Conservation (phyloP, 192 early-diverging fungal genomes). For the Pilaira anomala region DNA sequence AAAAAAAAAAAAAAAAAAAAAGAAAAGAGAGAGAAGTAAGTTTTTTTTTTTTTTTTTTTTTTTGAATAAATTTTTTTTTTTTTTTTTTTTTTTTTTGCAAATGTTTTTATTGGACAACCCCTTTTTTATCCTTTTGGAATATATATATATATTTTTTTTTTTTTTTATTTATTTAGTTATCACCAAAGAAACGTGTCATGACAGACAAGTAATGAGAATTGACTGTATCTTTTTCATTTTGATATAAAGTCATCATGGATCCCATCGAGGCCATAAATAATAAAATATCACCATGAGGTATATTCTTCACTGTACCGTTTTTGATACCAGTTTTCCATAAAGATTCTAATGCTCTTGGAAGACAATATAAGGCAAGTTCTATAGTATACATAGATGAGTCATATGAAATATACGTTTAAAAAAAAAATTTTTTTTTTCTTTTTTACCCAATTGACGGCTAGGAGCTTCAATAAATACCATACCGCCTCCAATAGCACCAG, state of each 20-base stretch:
- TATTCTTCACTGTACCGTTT: conserved; percentile 54
- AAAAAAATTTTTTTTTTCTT: too few relatives aligned
- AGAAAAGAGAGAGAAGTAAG: too few relatives aligned
- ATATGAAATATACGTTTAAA: background rate
- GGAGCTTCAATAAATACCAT: conserved; percentile 61
- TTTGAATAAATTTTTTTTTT: too few relatives aligned
- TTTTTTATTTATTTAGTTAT: conserved; percentile 47
- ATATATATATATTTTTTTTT: too few relatives aligned
- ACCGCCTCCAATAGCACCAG: conserved; percentile 54
- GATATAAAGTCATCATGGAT: conserved; percentile 78
- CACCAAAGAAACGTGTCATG: conserved; percentile 77
- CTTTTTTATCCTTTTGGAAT: too few relatives aligned
- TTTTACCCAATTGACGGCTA: conserved; percentile 53
- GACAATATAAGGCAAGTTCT: conserved; percentile 83
- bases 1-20: too few relatives aligned
- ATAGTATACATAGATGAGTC: conserved; percentile 13
- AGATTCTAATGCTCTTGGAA: conserved; percentile 74
- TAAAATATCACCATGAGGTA: conserved; percentile 66
- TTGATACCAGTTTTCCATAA: conserved; percentile 52
- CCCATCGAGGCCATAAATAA: conserved; percentile 74
- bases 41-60: too few relatives aligned
- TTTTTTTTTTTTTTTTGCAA: too few relatives aligned
- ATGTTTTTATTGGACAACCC: too few relatives aligned
- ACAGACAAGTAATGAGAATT: conserved; percentile 71
- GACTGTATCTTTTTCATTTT: conserved; percentile 72